Conservation (phyloP, 331 rosid genomes). For the Pyracantha coccinea region DNA sequence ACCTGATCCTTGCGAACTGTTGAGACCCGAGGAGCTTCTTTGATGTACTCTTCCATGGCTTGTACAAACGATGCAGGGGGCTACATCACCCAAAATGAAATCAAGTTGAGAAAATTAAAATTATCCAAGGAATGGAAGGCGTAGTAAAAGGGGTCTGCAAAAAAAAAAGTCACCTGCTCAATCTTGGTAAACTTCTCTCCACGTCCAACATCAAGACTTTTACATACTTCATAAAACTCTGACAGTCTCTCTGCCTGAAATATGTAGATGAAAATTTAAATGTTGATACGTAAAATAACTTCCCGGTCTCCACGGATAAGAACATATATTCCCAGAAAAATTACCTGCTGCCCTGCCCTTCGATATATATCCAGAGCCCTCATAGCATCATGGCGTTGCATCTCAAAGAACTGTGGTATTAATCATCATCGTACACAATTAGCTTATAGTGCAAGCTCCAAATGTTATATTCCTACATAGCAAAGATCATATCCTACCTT, state of each 20-base stretch:
- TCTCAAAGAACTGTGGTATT: constrained; percentile 86
- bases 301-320: background rate
- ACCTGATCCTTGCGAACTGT: constrained; percentile 85
- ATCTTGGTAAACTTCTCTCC: constrained; percentile 86
- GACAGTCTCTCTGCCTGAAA: constrained; percentile 90
- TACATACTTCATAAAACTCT: constrained; percentile 92
- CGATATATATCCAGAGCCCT: constrained; percentile 83
- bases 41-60: constrained; percentile 96
- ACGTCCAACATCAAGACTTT: constrained; percentile 80
- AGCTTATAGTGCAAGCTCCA: constrained; percentile 15
- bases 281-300: background rate
- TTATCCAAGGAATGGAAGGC: constrained; percentile 6
- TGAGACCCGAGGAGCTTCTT: constrained; percentile 74
- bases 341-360: constrained; percentile 96
- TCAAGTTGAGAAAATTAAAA: background rate
- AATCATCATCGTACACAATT: constrained; percentile 15
- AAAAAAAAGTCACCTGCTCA: constrained; percentile 65
- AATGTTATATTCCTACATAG: constrained; percentile 2
- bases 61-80: constrained; percentile 93
- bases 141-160: constrained; percentile 5
- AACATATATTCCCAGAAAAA: background rate
- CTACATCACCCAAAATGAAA: constrained; percentile 41
- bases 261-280: background rate
- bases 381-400: constrained; percentile 83
- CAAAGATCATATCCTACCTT: constrained; percentile 51